phyloP scores from a whole-genome alignment of 1,284 basidiomycete genomes.

The Tetrapyrgos nigripes region DNA sequence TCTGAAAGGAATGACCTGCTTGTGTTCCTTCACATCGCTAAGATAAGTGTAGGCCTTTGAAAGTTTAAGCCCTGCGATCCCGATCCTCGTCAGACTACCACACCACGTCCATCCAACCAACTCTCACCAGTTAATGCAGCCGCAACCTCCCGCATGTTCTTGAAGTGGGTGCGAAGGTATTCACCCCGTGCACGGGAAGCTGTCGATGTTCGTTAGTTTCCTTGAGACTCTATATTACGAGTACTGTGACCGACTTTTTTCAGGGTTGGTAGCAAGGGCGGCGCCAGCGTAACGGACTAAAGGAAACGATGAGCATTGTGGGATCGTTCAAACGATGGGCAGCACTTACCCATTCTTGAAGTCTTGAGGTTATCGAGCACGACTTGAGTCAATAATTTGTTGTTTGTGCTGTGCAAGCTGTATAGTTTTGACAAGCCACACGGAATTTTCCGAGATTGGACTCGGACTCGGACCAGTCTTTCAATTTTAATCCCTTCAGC shows the following conservation, averaged over 20 bases:
- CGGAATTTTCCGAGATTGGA: slow-evolving; percentile 1
- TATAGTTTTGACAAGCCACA: too few species aligned
- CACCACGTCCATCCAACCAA: slow-evolving; percentile 1
- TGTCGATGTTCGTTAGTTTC: slow-evolving; percentile 40
- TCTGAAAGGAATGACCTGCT: slow-evolving; percentile 97
- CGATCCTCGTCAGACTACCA: neutral
- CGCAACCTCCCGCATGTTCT: slow-evolving; percentile 98
- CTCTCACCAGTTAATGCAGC: slow-evolving; percentile 82
- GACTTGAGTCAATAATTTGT: neutral
- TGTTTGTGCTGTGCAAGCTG: neutral
- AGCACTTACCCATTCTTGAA: slow-evolving; percentile 70
- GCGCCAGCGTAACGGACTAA: slow-evolving; percentile 92
- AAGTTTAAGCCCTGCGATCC: slow-evolving; percentile 84
- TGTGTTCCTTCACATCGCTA: slow-evolving; percentile 94
- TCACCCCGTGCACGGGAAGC: slow-evolving; percentile 93
- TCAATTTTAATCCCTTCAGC: too few species aligned
- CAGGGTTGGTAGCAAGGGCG: slow-evolving; percentile 86
- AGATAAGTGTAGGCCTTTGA: slow-evolving; percentile 97
- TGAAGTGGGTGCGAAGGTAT: slow-evolving; percentile 99
- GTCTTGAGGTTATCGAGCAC: slow-evolving; percentile 51
- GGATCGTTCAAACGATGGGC: slow-evolving; percentile 23
- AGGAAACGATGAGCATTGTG: slow-evolving; percentile 24
- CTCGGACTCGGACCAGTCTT: too few species aligned
- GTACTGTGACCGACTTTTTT: slow-evolving; percentile 77
- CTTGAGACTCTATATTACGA: slow-evolving; percentile 3